Evolutionary conservation across 1,284 basidiomycete genomes (phyloP), one percentile per base, ranked within the genome.

Genomic region (Tremellales sp.): DNA sequence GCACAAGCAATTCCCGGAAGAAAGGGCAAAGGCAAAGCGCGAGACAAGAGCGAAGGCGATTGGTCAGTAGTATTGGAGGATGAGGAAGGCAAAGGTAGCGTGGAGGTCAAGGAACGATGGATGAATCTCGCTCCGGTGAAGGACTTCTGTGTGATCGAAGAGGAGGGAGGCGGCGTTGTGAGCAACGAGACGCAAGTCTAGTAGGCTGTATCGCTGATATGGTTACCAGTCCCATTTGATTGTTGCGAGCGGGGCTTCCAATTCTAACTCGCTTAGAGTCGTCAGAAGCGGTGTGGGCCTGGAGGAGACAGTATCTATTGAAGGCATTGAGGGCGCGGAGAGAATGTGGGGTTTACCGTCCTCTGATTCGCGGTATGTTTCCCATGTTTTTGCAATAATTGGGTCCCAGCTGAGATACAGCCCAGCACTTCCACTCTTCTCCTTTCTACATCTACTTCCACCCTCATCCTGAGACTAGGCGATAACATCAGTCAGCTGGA

Each of bases 211-310:
- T 27, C 33, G 31, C 39, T 18, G 14, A 33, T 4, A 10, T 5
- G 31, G 14, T 29, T 9, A 19, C 3, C 62, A 87, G 83, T 80
- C 80, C 12, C 83, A 92, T 64, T 79, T 97, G 38, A 81, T 97
- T 3, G 87, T 91, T 0, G 91, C 89, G 54, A 94, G 91, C 2
- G 94, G 94, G 2, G 85, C 84, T 0, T 79, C 80, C 16, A 89
- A 83, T 51, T 81, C 82, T 1, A 92, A 93, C 6, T 85, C 85
- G 9, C 65, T 98, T 8, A 83, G 88, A 31, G 72, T 93, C 22
- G 79, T 97, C 8, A 78, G 88, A 48, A 90, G 84, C 52, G 93
- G 93, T 3, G 90, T 89, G 1, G 86, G 89, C 46, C 82, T 94
- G 59, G 77, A 82, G 43, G 83, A 86, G 55, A 57, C 81, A 5